A percentile compares a stretch with the other conserved stretches of the same genome.
Conservation (phyloP, 805 yeast species). For the Yamadazyma phyllophila region DNA sequence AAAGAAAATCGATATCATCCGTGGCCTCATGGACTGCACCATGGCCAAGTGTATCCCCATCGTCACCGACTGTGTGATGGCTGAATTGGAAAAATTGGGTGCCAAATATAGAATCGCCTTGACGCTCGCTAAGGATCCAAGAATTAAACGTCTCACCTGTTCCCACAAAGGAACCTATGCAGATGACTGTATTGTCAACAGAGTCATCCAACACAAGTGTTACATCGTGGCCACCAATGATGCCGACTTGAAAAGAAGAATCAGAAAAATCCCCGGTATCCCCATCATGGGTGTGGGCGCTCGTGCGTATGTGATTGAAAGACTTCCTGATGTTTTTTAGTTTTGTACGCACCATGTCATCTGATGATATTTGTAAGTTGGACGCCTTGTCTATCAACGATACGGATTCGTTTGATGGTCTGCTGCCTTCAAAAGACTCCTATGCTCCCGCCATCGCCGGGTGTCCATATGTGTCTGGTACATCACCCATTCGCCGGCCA, state of each 20-base stretch:
- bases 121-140: constrained; percentile 88
- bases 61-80: constrained; percentile 96
- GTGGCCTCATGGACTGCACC: constrained; percentile 95
- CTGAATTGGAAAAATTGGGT: constrained; percentile 94
- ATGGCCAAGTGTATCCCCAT: constrained; percentile 95
- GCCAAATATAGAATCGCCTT: constrained; percentile 93
- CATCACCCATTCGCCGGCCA: not conserved
- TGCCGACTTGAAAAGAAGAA: constrained; percentile 91
- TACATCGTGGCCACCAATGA: constrained; percentile 97
- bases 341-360: not conserved
- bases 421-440: not conserved
- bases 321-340: constrained; percentile 89
- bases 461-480: not conserved
- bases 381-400: no score
- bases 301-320: constrained; percentile 87
- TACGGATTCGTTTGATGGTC: no score
- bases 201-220: constrained; percentile 95
- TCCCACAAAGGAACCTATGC: constrained; percentile 96
- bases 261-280: constrained; percentile 95
- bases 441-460: not conserved
- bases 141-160: constrained; percentile 83
- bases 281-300: constrained; percentile 97
- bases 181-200: constrained; percentile 91
- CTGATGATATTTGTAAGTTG: no score
- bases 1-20: constrained; percentile 89